Evolutionary conservation across 805 yeast genomes (phyloP).

Genomic region (Starmerella sirachaensis): DNA sequence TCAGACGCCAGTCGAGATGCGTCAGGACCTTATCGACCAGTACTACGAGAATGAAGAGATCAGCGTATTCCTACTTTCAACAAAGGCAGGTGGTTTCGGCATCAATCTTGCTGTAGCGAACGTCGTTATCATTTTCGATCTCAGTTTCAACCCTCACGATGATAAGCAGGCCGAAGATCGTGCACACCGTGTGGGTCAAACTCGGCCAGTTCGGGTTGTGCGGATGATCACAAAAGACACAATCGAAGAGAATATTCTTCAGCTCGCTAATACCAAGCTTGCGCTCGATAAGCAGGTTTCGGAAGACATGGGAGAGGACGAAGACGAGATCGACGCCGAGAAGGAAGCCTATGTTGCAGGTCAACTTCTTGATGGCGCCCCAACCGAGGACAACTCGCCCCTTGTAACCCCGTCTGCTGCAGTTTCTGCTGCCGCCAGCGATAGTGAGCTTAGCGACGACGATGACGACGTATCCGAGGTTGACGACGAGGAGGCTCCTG

Average conservation of each 20-base stretch:
- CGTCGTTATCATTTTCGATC: slow-evolving; percentile 81
- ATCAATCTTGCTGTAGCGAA: slow-evolving; percentile 93
- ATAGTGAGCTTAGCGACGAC: not conserved
- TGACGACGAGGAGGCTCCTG: not conserved
- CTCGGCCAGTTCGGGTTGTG: slow-evolving; percentile 65
- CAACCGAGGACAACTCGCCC: slow-evolving; percentile 3
- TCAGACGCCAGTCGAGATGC: slow-evolving; percentile 78
- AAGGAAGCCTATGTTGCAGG: slow-evolving; percentile 30
- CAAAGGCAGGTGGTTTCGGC: slow-evolving; percentile 98
- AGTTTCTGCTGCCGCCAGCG: slow-evolving; percentile 3
- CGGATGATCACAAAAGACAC: slow-evolving; percentile 62
- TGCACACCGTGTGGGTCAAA: slow-evolving; percentile 95
- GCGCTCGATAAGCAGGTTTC: slow-evolving; percentile 55
- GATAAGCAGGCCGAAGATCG: slow-evolving; percentile 98
- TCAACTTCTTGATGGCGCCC: slow-evolving; percentile 24
- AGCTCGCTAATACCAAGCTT: slow-evolving; percentile 78
- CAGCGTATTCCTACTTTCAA: slow-evolving; percentile 77
- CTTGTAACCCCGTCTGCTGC: too few relatives aligned
- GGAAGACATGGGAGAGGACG: slow-evolving; percentile 26
- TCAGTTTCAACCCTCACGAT: slow-evolving; percentile 94
- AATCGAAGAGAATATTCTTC: slow-evolving; percentile 79
- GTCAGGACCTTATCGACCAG: slow-evolving; percentile 84
- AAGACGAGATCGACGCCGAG: slow-evolving; percentile 29
- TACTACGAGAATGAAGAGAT: slow-evolving; percentile 72
- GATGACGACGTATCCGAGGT: slow-evolving; percentile 1